A percentile compares a stretch with the other conserved stretches of the same genome.
Evolutionary conservation across 2,329 filamentous ascomycete genomes (phyloP).

Genomic region (Aspergillus sp.): DNA sequence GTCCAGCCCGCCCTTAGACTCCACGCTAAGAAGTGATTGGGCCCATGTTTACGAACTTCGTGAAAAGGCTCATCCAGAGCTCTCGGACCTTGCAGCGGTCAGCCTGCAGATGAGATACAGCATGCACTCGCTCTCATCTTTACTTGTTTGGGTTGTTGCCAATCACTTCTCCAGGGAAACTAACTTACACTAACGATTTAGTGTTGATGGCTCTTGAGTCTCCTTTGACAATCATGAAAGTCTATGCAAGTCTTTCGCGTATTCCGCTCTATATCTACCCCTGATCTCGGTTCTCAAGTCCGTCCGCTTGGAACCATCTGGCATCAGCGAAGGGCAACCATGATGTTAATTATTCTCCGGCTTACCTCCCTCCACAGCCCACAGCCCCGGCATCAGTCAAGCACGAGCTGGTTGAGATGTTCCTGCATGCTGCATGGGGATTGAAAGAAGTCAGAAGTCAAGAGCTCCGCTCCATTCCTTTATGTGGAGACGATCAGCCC

Average conservation of each 20-base stretch:
- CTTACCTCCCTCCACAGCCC: conserved; percentile 10
- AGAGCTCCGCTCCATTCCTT: conserved; percentile 27
- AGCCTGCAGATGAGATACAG: conserved; percentile 7
- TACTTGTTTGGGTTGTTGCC: conserved; percentile 25
- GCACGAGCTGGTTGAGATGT: conserved; percentile 26
- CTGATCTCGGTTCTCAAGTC: not conserved
- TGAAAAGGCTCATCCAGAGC: not conserved
- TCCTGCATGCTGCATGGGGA: conserved; percentile 18
- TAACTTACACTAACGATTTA: conserved; percentile 26
- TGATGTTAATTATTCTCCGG: conserved; percentile 6
- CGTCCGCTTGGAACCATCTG: not conserved
- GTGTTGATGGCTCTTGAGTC: conserved; percentile 18
- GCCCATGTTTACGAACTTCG: not conserved
- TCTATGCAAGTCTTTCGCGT: not conserved
- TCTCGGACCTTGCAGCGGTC: not conserved
- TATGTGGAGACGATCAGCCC: conserved; percentile 32
- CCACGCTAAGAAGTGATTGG: not conserved
- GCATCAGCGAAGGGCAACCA: not conserved
- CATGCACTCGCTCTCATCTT: conserved; percentile 19
- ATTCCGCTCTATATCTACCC: not conserved
- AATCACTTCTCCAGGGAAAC: conserved; percentile 22
- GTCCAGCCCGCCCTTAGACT: not conserved
- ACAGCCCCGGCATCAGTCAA: conserved; percentile 14
- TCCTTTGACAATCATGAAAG: conserved; percentile 16
- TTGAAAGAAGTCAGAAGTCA: conserved; percentile 17